Conservation (phyloP, 495 filamentous ascomycete species). For the Hypoxylon rickii region DNA sequence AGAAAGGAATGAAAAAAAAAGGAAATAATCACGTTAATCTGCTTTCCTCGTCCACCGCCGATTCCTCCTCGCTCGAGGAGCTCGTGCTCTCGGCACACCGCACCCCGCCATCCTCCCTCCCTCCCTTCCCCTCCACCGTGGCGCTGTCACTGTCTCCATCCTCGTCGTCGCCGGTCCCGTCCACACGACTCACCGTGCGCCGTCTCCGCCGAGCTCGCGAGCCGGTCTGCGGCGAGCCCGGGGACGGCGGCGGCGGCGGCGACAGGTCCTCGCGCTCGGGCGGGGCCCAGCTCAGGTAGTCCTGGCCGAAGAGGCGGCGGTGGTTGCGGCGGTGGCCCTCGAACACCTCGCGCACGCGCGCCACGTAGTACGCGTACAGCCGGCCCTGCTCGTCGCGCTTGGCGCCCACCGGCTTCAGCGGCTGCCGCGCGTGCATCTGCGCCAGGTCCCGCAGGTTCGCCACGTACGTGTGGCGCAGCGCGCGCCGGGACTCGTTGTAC, state of each 20-base stretch:
- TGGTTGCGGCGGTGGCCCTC: constrained; percentile 37
- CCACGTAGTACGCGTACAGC: constrained; percentile 37
- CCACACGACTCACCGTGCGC: not conserved
- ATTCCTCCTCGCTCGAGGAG: not conserved
- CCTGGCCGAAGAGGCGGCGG: constrained; percentile 31
- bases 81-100: not conserved
- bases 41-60: not conserved
- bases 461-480: constrained; percentile 31
- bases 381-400: constrained; percentile 30
- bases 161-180: not conserved
- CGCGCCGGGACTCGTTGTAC: constrained; percentile 24
- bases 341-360: constrained; percentile 33
- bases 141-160: not conserved
- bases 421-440: constrained; percentile 20
- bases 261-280: constrained; percentile 25
- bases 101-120: not conserved
- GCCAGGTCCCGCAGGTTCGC: constrained; percentile 32
- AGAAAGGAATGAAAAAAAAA: constrained; percentile 3
- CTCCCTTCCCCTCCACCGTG: not conserved
- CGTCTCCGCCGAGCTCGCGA: not conserved
- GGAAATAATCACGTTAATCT: not conserved
- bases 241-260: too few species aligned
- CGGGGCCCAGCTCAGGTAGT: constrained; percentile 30
- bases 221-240: not conserved
- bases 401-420: constrained; percentile 11